Conservation (phyloP, 2,329 filamentous ascomycete genomes). For the Gliomastix tumulicola region DNA sequence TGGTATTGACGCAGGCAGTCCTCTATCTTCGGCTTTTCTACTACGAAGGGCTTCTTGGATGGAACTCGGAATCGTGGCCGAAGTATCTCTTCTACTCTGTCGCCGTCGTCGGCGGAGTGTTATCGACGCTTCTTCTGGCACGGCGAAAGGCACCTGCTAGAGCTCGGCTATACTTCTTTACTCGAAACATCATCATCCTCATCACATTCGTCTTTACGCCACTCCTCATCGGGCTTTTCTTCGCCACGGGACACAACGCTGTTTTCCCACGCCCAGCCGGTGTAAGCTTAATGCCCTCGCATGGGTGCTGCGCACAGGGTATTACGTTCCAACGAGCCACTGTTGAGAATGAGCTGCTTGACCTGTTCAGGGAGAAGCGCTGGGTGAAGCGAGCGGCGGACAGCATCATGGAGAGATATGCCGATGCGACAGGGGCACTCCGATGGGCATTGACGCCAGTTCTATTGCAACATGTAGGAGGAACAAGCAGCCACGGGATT, state of each 20-base stretch:
- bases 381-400: constrained; percentile 4
- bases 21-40: constrained; percentile 7
- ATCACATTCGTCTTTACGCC: constrained; percentile 2
- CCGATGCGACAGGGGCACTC: constrained; percentile 2
- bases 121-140: not conserved
- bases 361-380: constrained; percentile 2
- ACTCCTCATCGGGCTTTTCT: constrained; percentile 5
- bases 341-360: constrained; percentile 2
- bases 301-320: constrained; percentile 6
- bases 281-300: constrained; percentile 4
- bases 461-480: constrained; percentile 6
- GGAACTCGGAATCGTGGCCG: constrained; percentile 5
- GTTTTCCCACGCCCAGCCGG: constrained; percentile 2
- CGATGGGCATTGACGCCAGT: constrained; percentile 5
- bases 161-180: too few species aligned
- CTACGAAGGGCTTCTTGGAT: constrained; percentile 6
- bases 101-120: not conserved
- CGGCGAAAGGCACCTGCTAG: too few species aligned
- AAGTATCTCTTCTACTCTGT: constrained; percentile 2
- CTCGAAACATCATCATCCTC: too few species aligned
- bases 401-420: constrained; percentile 7
- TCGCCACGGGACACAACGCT: constrained; percentile 4
- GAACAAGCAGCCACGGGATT: constrained; percentile 5
- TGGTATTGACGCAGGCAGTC: too few species aligned
- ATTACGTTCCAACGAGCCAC: constrained; percentile 3